phyloP scores from a whole-genome alignment of 2,329 filamentous ascomycete genomes.

The Albifimbria verrucaria region DNA sequence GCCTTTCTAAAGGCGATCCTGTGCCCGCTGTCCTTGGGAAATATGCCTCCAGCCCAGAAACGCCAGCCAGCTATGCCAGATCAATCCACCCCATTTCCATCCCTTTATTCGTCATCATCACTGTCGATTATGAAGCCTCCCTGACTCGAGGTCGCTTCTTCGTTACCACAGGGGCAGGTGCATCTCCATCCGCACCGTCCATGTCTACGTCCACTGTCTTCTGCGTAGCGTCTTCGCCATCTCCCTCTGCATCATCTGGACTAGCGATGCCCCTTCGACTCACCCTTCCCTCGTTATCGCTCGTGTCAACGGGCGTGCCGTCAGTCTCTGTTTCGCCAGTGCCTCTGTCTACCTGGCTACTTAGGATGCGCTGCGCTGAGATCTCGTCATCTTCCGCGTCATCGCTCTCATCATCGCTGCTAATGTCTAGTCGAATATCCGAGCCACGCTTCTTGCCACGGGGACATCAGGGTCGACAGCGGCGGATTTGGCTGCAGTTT shows the following conservation, averaged over 20 bases:
- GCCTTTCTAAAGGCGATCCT: conserved; percentile 13
- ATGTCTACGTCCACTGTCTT: conserved; percentile 23
- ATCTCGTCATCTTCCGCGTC: conserved; percentile 21
- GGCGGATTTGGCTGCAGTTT: conserved; percentile 28
- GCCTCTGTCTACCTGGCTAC: conserved; percentile 17
- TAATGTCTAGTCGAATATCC: conserved; percentile 20
- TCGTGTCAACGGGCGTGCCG: conserved; percentile 25
- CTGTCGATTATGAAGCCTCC: conserved; percentile 57
- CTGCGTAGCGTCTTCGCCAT: conserved; percentile 15
- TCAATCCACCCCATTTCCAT: background rate
- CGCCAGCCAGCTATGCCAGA: background rate
- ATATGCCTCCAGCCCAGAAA: background rate
- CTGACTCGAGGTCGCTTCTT: conserved; percentile 43
- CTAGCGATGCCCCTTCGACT: conserved; percentile 28
- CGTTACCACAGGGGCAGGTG: conserved; percentile 17
- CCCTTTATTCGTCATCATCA: conserved; percentile 49
- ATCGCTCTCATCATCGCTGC: conserved; percentile 22
- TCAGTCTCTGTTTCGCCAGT: conserved; percentile 21
- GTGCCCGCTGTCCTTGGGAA: too few species aligned
- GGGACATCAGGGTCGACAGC: conserved; percentile 5
- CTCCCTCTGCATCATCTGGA: conserved; percentile 15
- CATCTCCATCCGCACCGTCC: conserved; percentile 17
- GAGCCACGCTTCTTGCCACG: conserved; percentile 24
- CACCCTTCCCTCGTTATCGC: conserved; percentile 33
- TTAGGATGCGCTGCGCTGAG: conserved; percentile 17